phyloP scores from a whole-genome alignment of 768 basidiomycete species.

The Suillus americanus region DNA sequence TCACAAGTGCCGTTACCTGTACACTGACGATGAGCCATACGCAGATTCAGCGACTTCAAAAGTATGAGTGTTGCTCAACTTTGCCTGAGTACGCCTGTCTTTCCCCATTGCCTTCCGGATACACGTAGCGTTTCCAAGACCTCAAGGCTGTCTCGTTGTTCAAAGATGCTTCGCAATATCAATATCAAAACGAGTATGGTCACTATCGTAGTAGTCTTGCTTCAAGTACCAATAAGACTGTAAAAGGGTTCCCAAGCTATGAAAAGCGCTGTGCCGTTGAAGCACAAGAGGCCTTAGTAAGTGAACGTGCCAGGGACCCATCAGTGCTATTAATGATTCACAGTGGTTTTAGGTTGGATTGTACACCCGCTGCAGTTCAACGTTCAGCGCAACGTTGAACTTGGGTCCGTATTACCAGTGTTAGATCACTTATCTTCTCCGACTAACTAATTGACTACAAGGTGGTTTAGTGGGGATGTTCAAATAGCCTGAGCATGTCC shows the following conservation, averaged over 20 bases:
- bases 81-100: neutral
- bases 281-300: neutral
- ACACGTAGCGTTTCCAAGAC: neutral
- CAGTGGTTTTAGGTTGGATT: too few species aligned
- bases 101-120: neutral
- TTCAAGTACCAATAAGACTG: neutral
- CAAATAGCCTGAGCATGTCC: neutral
- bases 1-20: neutral
- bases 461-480: neutral
- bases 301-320: neutral
- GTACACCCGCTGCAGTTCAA: too few species aligned
- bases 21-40: neutral
- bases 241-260: neutral
- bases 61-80: neutral
- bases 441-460: too few species aligned
- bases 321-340: too few species aligned
- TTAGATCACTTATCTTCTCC: neutral
- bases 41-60: neutral
- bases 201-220: neutral
- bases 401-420: too few species aligned
- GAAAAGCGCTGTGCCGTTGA: too few species aligned
- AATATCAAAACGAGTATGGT: neutral
- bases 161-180: neutral
- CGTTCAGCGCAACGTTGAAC: too few species aligned
- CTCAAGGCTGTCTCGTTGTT: neutral